Conservation (phyloP, 2,329 filamentous ascomycete genomes). For the Furcasterigmium furcatum region DNA sequence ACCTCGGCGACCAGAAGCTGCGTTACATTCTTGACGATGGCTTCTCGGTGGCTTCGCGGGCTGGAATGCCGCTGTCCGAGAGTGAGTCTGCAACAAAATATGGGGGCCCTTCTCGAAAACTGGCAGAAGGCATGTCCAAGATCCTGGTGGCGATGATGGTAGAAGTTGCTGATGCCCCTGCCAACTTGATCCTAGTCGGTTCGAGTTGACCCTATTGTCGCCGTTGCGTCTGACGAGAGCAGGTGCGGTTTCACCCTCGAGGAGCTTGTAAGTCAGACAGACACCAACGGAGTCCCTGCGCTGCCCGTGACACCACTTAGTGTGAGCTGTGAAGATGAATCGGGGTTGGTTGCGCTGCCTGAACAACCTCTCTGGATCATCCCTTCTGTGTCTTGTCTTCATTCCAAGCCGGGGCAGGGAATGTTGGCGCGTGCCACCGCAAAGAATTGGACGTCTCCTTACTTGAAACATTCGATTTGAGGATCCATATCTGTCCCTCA, state of each 20-base stretch:
- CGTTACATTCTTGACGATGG: no score
- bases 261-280: not conserved
- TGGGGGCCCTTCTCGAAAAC: no score
- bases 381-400: not conserved
- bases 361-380: no score
- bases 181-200: not conserved
- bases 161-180: no score
- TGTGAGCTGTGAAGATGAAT: not conserved
- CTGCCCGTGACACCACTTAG: not conserved
- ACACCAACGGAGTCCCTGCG: not conserved
- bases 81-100: no score
- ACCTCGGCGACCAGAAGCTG: no score
- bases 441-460: not conserved
- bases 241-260: not conserved
- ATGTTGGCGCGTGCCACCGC: not conserved
- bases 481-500: not conserved
- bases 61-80: no score
- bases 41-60: no score
- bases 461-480: slow-evolving; percentile 1
- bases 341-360: no score
- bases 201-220: not conserved
- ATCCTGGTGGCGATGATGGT: no score
- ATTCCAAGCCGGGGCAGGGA: not conserved
- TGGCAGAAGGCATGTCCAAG: no score
- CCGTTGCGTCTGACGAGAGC: not conserved